Evolutionary conservation across 345 rosid genomes (phyloP), one percentile per base, ranked within the genome.

Genomic region (Luvunga scandens): DNA sequence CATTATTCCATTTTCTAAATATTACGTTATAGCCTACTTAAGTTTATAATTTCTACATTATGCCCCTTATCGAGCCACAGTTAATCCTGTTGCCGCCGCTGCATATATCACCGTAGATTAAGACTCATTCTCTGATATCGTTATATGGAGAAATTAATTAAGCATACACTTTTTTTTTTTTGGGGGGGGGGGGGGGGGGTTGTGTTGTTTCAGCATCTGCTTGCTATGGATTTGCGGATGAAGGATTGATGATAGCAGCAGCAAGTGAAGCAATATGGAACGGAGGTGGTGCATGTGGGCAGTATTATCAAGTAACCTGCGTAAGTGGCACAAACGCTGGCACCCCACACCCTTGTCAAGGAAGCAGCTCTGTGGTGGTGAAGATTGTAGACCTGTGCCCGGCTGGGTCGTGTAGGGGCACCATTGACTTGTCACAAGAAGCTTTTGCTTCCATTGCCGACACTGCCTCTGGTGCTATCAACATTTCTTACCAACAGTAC

Each of bases 401-500:
- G 0, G 1, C 56, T 0, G 69, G 34, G 27, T 42, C 68, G 1
- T 69, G 82, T 22, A 74, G 63, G 28, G 75, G 75, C 4, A 75
- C 78, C 62, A 68, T 80, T 68, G 82, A 80, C 67, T 59, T 80
- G 39, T 80, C 78, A 0, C 75, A 75, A 18, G 78, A 80, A 68
- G 82, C 82, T 1, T 80, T 80, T 68, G 63, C 78, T 25, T 30
- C 50, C 69, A 69, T 80, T 69, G 75, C 82, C 3, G 78, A 74
- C 36, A 24, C 57, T 42, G 72, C 55, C 27, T 31, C 73, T 6
- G 64, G 82, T 68, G 61, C n/a, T 19, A 75, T 80, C 10, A 60
- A 75, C 56, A 59, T 68, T 27, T 69, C 57, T 39, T 74, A 74
- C 27, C 67, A 39, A 59, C 77, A 74, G 69, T 74, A 62, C 9